Evolutionary conservation across 2,329 filamentous ascomycete genomes (phyloP).

Genomic region (Claviceps purpurea): DNA sequence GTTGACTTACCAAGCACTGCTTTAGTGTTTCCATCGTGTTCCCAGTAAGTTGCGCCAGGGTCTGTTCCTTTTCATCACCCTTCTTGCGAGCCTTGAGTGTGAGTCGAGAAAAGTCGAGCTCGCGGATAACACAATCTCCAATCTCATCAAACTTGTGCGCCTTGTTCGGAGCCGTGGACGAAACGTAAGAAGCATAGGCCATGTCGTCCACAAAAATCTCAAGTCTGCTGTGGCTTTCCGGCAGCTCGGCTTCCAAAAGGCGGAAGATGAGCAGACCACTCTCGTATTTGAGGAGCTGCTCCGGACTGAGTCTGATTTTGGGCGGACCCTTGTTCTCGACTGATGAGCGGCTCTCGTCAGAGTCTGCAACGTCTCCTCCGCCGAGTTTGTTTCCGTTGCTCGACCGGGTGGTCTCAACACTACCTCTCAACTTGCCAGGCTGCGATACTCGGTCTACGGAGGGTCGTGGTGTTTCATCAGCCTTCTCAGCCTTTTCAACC

Average conservation of each 20-base stretch:
- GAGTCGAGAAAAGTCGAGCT: slow-evolving; percentile 90
- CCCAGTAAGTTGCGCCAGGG: slow-evolving; percentile 70
- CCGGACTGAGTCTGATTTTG: slow-evolving; percentile 63
- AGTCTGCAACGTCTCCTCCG: slow-evolving; percentile 11
- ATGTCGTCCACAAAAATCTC: slow-evolving; percentile 92
- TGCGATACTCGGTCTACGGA: slow-evolving; percentile 13
- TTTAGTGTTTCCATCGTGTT: slow-evolving; percentile 79
- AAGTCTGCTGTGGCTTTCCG: slow-evolving; percentile 60
- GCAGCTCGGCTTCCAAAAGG: slow-evolving; percentile 77
- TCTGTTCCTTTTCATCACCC: slow-evolving; percentile 60
- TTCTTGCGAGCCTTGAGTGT: slow-evolving; percentile 79
- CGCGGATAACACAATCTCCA: slow-evolving; percentile 88
- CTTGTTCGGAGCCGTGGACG: slow-evolving; percentile 58
- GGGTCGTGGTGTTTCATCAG: slow-evolving; percentile 2
- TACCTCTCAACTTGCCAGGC: slow-evolving; percentile 32
- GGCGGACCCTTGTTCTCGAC: slow-evolving; percentile 42
- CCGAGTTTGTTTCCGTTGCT: background rate
- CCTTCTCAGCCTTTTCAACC: background rate
- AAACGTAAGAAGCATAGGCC: slow-evolving; percentile 78
- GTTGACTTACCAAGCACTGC: slow-evolving; percentile 58
- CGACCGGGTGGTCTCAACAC: slow-evolving; percentile 15
- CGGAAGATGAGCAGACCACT: slow-evolving; percentile 91
- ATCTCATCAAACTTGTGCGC: slow-evolving; percentile 75
- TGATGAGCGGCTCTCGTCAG: slow-evolving; percentile 22
- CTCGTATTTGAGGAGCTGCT: slow-evolving; percentile 76